These are phyloP conservation scores for Trichosporon inkin DNA, from an alignment of 1,284 basidiomycete genomes.

Conservation along the genomic window DNA sequence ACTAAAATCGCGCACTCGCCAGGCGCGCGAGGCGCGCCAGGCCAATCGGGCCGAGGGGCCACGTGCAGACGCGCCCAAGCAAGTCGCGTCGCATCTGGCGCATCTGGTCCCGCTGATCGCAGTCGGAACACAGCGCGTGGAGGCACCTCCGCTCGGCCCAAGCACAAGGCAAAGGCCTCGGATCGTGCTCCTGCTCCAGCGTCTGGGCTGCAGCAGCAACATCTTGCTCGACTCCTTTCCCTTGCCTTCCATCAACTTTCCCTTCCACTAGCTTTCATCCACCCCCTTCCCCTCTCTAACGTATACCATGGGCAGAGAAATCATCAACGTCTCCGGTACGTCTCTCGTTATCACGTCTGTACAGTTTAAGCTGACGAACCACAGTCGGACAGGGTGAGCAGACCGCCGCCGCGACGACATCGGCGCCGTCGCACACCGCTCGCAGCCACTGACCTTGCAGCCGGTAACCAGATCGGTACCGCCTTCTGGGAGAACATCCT, in stretches of 20 bases:
- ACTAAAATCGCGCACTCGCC: constrained; percentile 1
- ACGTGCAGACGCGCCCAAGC: not conserved
- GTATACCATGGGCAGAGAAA: constrained; percentile 40
- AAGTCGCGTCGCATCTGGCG: constrained; percentile 4
- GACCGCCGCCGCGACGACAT: not conserved
- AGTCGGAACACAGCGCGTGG: constrained; percentile 1
- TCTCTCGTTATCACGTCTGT: not conserved
- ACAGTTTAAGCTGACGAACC: constrained; percentile 14
- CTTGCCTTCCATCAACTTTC: not conserved
- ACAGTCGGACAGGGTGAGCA: constrained; percentile 30
- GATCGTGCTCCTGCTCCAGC: constrained; percentile 2
- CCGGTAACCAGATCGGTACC: constrained; percentile 46
- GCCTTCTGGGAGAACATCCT: constrained; percentile 50
- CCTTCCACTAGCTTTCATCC: not conserved
- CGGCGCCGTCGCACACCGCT: not conserved
- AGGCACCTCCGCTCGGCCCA: not conserved
- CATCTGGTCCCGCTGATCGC: constrained; percentile 1
- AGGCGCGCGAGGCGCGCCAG: too few species aligned
- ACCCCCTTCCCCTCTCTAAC: not conserved
- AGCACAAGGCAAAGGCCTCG: not conserved
- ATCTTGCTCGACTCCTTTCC: not conserved
- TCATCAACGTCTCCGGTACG: constrained; percentile 42
- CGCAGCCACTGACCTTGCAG: constrained; percentile 18
- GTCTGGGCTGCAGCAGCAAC: not conserved
- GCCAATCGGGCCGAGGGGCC: not conserved